A percentile compares a stretch with the other conserved stretches of the same genome.
Evolutionary conservation across 768 basidiomycete genomes (phyloP).

Genomic region (Kwoniella sp.): DNA sequence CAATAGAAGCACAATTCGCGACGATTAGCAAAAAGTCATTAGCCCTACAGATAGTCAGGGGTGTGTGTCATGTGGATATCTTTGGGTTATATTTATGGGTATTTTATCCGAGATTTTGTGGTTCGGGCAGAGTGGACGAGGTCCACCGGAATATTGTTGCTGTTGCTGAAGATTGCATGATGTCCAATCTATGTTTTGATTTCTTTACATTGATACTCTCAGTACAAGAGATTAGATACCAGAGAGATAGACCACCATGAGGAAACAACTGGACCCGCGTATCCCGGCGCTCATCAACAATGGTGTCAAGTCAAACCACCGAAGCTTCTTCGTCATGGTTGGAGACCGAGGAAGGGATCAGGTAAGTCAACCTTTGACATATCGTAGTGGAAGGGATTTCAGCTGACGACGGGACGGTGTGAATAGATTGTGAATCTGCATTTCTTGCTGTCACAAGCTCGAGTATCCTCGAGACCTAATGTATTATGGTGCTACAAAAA

Average conservation of each 20-base stretch:
- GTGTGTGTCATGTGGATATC: neutral
- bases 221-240: neutral
- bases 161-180: slow-evolving; percentile 1
- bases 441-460: slow-evolving; percentile 87
- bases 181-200: too few relatives aligned
- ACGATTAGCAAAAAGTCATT: too few relatives aligned
- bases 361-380: slow-evolving; percentile 59
- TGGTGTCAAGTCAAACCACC: slow-evolving; percentile 87
- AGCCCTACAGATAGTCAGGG: too few relatives aligned
- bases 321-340: slow-evolving; percentile 93
- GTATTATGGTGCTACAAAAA: slow-evolving; percentile 99
- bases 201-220: too few relatives aligned
- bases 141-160: neutral
- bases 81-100: slow-evolving; percentile 4
- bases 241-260: slow-evolving; percentile 34
- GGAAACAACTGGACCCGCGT: slow-evolving; percentile 75
- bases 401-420: neutral
- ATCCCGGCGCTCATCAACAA: slow-evolving; percentile 90
- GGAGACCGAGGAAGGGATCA: slow-evolving; percentile 93
- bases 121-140: neutral
- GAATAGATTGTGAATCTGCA: slow-evolving; percentile 75
- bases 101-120: slow-evolving; percentile 31
- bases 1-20: too few relatives aligned
- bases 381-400: neutral
- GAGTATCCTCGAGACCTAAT: slow-evolving; percentile 82